Percentiles rank a stretch among this genome's conserved stretches.
Evolutionary conservation across 768 basidiomycete genomes (phyloP).

Genomic region (Lentinula guzmanii): DNA sequence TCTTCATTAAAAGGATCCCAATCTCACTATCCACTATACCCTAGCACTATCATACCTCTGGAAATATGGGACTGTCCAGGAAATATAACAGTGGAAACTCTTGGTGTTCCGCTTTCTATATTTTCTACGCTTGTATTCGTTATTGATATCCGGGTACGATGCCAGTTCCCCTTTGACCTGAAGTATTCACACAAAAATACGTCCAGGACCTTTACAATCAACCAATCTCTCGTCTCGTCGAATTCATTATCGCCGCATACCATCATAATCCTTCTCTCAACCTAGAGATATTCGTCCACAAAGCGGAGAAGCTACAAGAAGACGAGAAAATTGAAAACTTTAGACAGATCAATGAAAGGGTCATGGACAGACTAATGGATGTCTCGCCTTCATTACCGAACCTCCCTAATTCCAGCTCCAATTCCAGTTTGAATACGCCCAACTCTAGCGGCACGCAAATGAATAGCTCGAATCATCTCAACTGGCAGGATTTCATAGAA

Average conservation of each 20-base stretch:
- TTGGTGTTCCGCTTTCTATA: constrained; percentile 61
- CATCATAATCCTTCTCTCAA: constrained; percentile 37
- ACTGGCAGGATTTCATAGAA: constrained; percentile 42
- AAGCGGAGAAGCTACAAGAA: constrained; percentile 83
- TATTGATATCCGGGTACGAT: constrained; percentile 84
- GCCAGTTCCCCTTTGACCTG: not conserved
- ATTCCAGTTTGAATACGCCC: not conserved
- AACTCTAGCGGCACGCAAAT: not conserved
- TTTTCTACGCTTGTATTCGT: constrained; percentile 76
- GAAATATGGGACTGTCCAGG: constrained; percentile 97
- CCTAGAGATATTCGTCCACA: constrained; percentile 93
- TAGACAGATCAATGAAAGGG: constrained; percentile 82
- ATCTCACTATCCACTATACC: constrained; percentile 6
- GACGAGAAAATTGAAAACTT: constrained; percentile 93
- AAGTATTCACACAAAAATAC: not conserved
- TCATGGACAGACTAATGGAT: constrained; percentile 77
- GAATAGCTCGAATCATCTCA: not conserved
- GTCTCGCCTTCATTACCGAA: constrained; percentile 27
- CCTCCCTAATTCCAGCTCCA: not conserved
- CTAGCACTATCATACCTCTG: constrained; percentile 84
- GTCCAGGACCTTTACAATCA: not conserved
- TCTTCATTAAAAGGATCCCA: not conserved
- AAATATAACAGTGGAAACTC: constrained; percentile 51
- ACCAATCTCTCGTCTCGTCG: constrained; percentile 55
- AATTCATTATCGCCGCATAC: constrained; percentile 58